phyloP scores from a whole-genome alignment of 805 yeast species.

The Teunomyces stri region DNA sequence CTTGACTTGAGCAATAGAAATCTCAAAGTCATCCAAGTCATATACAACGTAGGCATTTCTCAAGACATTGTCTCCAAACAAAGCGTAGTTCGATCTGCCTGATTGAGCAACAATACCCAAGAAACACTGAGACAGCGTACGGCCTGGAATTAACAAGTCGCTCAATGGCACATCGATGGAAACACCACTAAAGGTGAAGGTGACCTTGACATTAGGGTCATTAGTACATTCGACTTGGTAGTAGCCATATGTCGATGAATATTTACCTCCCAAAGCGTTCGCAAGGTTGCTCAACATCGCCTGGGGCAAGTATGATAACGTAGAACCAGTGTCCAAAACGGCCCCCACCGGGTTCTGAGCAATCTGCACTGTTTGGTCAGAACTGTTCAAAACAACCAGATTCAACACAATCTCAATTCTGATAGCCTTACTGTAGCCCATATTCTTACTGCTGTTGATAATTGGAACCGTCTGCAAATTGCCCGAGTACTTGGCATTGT shows the following conservation, averaged over 20 bases:
- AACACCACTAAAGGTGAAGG: slow-evolving; percentile 60
- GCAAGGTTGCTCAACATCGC: slow-evolving; percentile 35
- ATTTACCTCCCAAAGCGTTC: slow-evolving; percentile 39
- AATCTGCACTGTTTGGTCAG: slow-evolving; percentile 10
- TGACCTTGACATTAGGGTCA: slow-evolving; percentile 22
- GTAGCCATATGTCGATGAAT: slow-evolving; percentile 36
- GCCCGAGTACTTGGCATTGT: slow-evolving; percentile 40
- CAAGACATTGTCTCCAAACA: slow-evolving; percentile 67
- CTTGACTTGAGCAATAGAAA: slow-evolving; percentile 44
- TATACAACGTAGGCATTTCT: slow-evolving; percentile 64
- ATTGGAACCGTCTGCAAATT: slow-evolving; percentile 32
- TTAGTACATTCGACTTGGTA: slow-evolving; percentile 46
- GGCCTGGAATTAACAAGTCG: slow-evolving; percentile 21
- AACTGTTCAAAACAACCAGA: slow-evolving; percentile 23
- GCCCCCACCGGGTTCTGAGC: slow-evolving; percentile 21
- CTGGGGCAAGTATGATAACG: slow-evolving; percentile 43
- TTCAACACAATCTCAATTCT: slow-evolving; percentile 50
- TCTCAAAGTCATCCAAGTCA: slow-evolving; percentile 55
- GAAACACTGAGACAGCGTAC: slow-evolving; percentile 11
- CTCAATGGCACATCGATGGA: slow-evolving; percentile 48
- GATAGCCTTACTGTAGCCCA: slow-evolving; percentile 38
- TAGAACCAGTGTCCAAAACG: slow-evolving; percentile 36
- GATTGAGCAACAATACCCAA: slow-evolving; percentile 17
- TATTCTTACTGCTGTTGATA: slow-evolving; percentile 38
- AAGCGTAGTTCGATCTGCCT: slow-evolving; percentile 16